Percentiles rank a stretch among this genome's conserved stretches.
These are phyloP conservation scores for Quambalaria eucalypti DNA, from an alignment of 1,284 basidiomycete species.

Conservation along the genomic window DNA sequence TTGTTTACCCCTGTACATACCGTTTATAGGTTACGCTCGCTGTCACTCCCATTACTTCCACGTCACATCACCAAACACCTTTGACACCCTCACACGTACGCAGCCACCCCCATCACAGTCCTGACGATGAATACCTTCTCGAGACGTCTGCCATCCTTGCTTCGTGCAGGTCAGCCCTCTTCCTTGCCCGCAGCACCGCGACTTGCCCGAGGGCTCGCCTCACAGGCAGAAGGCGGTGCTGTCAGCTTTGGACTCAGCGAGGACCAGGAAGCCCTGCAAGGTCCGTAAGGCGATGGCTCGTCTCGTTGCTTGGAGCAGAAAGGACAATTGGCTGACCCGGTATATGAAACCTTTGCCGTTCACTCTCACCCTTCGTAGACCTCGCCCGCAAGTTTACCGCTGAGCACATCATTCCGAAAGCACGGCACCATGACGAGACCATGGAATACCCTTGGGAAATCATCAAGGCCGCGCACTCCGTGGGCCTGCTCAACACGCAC, in stretches of 20 bases:
- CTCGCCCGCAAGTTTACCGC: conserved; percentile 51
- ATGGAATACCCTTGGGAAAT: conserved; percentile 53
- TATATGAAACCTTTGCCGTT: not conserved
- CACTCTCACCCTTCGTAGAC: conserved; percentile 34
- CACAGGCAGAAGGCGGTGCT: not conserved
- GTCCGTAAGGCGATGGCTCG: conserved; percentile 10
- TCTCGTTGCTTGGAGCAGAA: not conserved
- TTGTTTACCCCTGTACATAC: no score
- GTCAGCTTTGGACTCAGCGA: conserved; percentile 43
- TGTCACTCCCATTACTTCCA: no score
- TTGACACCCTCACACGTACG: no score
- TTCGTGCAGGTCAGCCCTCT: not conserved
- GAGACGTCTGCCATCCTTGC: not conserved
- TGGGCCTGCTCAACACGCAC: conserved; percentile 48
- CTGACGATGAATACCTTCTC: not conserved
- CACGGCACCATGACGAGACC: conserved; percentile 47
- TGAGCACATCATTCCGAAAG: conserved; percentile 53
- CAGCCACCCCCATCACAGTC: no score
- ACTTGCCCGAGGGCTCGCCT: conserved; percentile 47
- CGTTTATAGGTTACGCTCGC: no score
- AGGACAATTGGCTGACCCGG: not conserved
- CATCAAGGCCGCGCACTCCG: conserved; percentile 53
- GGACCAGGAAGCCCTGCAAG: conserved; percentile 47
- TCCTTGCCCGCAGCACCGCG: conserved; percentile 54
- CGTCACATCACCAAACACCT: no score